Base-by-base conservation (phyloP, 345 rosid species). In the Boechera retrofracta region DNA sequence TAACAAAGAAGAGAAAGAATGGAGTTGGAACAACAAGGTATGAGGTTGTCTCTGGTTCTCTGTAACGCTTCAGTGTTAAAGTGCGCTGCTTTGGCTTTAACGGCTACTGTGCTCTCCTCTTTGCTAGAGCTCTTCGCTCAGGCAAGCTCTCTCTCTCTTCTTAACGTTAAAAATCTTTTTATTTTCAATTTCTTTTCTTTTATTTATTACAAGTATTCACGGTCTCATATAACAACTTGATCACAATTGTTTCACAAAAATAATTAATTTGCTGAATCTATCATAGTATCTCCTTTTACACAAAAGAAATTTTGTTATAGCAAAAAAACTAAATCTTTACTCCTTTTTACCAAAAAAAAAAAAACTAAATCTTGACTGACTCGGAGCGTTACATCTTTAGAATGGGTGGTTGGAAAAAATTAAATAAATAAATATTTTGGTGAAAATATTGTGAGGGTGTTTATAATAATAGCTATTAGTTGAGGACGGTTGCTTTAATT, bases 71-170 rank as follows among this genome's bases (percentile, higher is more conserved):
- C 68, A 1, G 32, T 65, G 82, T 81, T 88, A 81, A 84, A 85
- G 54, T 85, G 80, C 89, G 87, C 93, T 47, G 82, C 64, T 35
- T 89, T 82, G 36, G 80, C 89, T 12, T 63, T 83, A 7, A 73
- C 77, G 16, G 32, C 85, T 53, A 55, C 82, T 69, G 35, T 89
- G 13, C 65, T 86, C 35, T 79, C 87, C 4, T 74, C 89, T 68
- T 52, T 88, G 57, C 58, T 84, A 73, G 70, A 79, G 49, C 80
- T 87, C 65, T 47, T 81, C 18, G 76, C 81, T 66, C 82, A 72
- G 86, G 89, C 82, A 79, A 78, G 76, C 55, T 15, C 3, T 33
- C 53, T 49, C 71, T 51, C 7, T 67, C 35, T 42, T 69, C 18
- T 39, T 10, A 28, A 28, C 29, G 29, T 9, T 9, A 9, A 9